Evolutionary conservation across 1,139 yeast genomes (phyloP).

Genomic region (Arxiozyma slooffiae): DNA sequence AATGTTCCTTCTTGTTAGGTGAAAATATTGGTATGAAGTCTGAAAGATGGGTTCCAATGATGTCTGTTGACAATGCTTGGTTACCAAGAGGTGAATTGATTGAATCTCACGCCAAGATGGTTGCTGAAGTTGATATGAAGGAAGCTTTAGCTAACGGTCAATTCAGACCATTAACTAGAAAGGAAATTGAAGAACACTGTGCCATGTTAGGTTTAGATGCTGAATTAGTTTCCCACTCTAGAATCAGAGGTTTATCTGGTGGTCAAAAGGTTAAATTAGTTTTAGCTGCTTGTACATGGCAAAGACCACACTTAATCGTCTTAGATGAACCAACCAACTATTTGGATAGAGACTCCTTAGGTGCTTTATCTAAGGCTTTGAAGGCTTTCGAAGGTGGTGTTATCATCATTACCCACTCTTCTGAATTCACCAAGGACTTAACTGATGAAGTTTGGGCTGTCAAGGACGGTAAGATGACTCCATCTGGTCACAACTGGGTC

Average conservation of each 20-base stretch:
- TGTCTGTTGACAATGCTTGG: constrained; percentile 99
- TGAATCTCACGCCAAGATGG: constrained; percentile 97
- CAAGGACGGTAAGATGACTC: constrained; percentile 94
- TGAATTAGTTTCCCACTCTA: constrained; percentile 98
- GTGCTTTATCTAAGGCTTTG: constrained; percentile 98
- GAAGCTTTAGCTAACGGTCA: constrained; percentile 99
- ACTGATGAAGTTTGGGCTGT: constrained; percentile 99
- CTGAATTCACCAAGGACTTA: constrained; percentile 98
- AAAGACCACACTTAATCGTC: constrained; percentile 98
- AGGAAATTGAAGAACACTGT: constrained; percentile 98
- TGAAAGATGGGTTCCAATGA: constrained; percentile 99
- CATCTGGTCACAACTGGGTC: constrained; percentile 99
- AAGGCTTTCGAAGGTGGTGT: constrained; percentile 99
- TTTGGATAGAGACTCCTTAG: constrained; percentile 98
- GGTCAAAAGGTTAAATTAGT: constrained; percentile 99
- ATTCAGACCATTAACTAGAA: constrained; percentile 99
- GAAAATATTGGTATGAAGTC: constrained; percentile 97
- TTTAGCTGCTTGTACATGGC: constrained; percentile 99
- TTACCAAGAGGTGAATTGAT: constrained; percentile 99
- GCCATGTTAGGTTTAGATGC: constrained; percentile 97
- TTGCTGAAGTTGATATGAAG: constrained; percentile 99
- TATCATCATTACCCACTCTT: constrained; percentile 98
- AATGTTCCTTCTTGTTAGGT: constrained; percentile 93
- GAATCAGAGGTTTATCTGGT: constrained; percentile 99
- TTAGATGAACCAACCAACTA: constrained; percentile 99